Evolutionary conservation across 192 early-diverging fungal genomes (phyloP).

Genomic region (Mortierella claussenii): DNA sequence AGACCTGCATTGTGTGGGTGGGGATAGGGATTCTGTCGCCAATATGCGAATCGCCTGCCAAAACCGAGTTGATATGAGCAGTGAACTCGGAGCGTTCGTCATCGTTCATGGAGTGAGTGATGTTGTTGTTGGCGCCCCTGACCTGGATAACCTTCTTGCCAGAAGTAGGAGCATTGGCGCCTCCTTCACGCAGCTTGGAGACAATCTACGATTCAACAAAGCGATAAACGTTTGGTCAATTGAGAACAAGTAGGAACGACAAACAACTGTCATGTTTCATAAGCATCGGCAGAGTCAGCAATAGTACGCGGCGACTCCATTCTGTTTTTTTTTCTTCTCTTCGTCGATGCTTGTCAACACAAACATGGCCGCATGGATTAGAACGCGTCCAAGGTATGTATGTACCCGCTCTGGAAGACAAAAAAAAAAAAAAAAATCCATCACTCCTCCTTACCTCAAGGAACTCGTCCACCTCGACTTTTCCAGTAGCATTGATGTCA

Average conservation of each 20-base stretch:
- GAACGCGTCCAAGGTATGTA: too few species aligned
- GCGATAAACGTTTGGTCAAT: background rate
- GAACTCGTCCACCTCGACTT: constrained; percentile 84
- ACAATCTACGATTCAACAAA: constrained; percentile 50
- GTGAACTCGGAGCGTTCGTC: constrained; percentile 98
- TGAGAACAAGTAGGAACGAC: background rate
- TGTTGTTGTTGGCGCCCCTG: constrained; percentile 85
- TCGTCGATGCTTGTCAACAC: too few species aligned
- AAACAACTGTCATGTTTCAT: constrained; percentile 4
- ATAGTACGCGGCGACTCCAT: constrained; percentile 8
- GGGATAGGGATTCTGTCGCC: constrained; percentile 92
- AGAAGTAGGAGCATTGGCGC: constrained; percentile 58
- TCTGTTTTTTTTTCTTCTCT: constrained; percentile 1
- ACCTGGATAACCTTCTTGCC: constrained; percentile 88
- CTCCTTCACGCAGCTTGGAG: constrained; percentile 61
- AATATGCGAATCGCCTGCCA: constrained; percentile 85
- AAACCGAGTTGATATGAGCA: constrained; percentile 90
- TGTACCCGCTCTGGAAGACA: too few species aligned
- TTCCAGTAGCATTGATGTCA: constrained; percentile 70
- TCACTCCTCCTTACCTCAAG: constrained; percentile 66
- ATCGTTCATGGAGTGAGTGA: constrained; percentile 98
- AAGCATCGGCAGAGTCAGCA: background rate
- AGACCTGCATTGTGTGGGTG: constrained; percentile 93
- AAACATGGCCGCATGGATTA: too few species aligned
- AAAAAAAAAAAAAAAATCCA: background rate